These are phyloP conservation scores for Fagus sylvatica DNA, from an alignment of 306 rosid genomes.

Conservation along the genomic window DNA sequence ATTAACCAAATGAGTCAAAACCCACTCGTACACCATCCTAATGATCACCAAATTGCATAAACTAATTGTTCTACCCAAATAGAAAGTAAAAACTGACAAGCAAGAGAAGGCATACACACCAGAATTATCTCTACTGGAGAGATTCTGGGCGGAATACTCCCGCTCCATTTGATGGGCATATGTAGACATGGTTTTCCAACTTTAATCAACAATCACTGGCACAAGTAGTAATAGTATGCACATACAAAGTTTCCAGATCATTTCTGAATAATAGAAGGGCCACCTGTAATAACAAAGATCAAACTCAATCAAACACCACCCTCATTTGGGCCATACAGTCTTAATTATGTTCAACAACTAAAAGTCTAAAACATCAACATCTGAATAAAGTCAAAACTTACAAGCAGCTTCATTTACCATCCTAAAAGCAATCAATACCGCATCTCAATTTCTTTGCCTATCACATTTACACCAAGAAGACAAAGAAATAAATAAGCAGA, in stretches of 20 bases:
- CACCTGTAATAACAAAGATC: constrained; percentile 40
- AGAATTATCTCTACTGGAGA: constrained; percentile 43
- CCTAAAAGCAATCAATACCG: background rate
- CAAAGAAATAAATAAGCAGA: background rate
- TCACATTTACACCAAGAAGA: background rate
- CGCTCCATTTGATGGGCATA: constrained; percentile 67
- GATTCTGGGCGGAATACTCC: constrained; percentile 49
- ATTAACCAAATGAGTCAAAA: background rate
- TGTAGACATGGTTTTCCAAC: constrained; percentile 55
- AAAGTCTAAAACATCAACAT: background rate
- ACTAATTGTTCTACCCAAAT: background rate
- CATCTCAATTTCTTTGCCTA: background rate
- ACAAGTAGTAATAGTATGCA: constrained; percentile 23
- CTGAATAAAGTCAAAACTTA: background rate
- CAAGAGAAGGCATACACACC: constrained; percentile 40
- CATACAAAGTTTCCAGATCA: constrained; percentile 15
- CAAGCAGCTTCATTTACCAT: background rate
- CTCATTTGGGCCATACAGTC: background rate
- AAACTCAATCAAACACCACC: constrained; percentile 14
- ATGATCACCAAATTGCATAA: constrained; percentile 3
- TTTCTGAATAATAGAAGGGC: constrained; percentile 35
- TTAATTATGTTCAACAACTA: background rate
- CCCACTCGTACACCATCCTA: background rate
- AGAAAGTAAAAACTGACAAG: constrained; percentile 5
- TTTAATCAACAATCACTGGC: constrained; percentile 18